Evolutionary conservation across 1,284 basidiomycete genomes (phyloP).

Genomic region (Pulveroboletus sp.): DNA sequence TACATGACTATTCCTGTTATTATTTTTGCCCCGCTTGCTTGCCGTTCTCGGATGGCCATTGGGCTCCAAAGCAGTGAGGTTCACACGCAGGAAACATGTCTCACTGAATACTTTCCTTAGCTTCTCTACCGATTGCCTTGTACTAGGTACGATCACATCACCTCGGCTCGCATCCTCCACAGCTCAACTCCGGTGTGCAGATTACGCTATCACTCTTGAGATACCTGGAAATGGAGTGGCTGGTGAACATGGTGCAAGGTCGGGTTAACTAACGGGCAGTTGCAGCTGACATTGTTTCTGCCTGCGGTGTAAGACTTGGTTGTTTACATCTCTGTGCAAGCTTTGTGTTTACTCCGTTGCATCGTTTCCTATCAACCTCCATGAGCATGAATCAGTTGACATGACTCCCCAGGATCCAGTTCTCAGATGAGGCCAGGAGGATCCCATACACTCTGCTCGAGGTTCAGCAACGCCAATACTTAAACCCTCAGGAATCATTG

Average conservation of each 20-base stretch:
- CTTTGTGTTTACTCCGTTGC: slow-evolving; percentile 20
- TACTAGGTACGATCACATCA: slow-evolving; percentile 21
- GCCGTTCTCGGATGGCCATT: slow-evolving; percentile 25
- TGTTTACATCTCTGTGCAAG: too few relatives aligned
- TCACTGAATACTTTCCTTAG: not conserved
- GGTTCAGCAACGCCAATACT: slow-evolving; percentile 34
- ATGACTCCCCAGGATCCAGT: slow-evolving; percentile 26
- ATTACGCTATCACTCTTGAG: too few relatives aligned
- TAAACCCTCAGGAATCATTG: slow-evolving; percentile 18
- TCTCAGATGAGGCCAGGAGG: slow-evolving; percentile 21
- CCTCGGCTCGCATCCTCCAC: not conserved
- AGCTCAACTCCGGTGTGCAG: slow-evolving; percentile 3
- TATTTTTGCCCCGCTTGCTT: slow-evolving; percentile 50
- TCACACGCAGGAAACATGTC: slow-evolving; percentile 60
- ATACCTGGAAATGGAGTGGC: too few relatives aligned
- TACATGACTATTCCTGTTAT: slow-evolving; percentile 35
- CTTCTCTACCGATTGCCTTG: not conserved
- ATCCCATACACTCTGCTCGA: slow-evolving; percentile 18
- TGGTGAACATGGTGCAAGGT: too few relatives aligned
- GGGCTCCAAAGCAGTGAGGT: slow-evolving; percentile 45
- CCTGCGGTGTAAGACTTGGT: too few relatives aligned
- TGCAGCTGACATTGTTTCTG: too few relatives aligned
- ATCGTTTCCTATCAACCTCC: slow-evolving; percentile 29
- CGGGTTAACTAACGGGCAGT: too few relatives aligned
- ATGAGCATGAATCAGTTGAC: slow-evolving; percentile 30